Base-by-base conservation (phyloP, 2,329 filamentous ascomycete genomes). In the Camptophora hylomeconis region DNA sequence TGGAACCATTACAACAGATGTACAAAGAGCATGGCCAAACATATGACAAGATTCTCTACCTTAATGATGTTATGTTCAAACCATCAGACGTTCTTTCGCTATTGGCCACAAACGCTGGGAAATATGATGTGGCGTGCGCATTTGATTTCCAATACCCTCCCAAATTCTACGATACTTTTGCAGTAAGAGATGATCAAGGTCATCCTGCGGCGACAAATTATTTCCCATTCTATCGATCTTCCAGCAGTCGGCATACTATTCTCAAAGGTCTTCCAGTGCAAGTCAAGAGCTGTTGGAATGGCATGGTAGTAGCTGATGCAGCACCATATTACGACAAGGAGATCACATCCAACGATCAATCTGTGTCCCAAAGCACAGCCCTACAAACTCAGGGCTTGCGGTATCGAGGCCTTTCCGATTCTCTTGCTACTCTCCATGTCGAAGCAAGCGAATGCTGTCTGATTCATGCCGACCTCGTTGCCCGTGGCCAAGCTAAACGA, bases 381-480 rank as follows among this genome's bases (percentile, higher is more conserved):
- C n/a, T n/a, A n/a, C n/a, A n/a, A n/a, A n/a, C n/a, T n/a, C n/a
- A 52, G 0, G 57, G 57, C 3, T 38, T 80, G 0, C 59, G 55
- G n/a, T 81, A 81, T 50, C 69, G 77, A 7, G 75, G 64, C 4
- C 60, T 79, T 13, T 47, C 68, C 0, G 75, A 80, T 45, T 65
- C 62, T 3, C 65, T 87, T 2, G 63, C 64, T 0, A 34, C 41
- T 3, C 45, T 44, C 17, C 52, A 56, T 24, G 59, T 84, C 15
- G 80, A 86, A 51, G 80, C 65, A n/a, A 79, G 72, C 9, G 80
- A 86, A 52, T 84, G 79, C 57, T 86, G 80, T 51, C 66, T 86
- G 29, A 54, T 58, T 11, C 53, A 58, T 20, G 49, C 47, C 3
- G 55, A 58, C 30, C 56, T 56, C 32, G 46, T 46, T 2, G 38